These are phyloP conservation scores for Didymella exigua DNA, from an alignment of 2,329 filamentous ascomycete species.

Conservation along the genomic window DNA sequence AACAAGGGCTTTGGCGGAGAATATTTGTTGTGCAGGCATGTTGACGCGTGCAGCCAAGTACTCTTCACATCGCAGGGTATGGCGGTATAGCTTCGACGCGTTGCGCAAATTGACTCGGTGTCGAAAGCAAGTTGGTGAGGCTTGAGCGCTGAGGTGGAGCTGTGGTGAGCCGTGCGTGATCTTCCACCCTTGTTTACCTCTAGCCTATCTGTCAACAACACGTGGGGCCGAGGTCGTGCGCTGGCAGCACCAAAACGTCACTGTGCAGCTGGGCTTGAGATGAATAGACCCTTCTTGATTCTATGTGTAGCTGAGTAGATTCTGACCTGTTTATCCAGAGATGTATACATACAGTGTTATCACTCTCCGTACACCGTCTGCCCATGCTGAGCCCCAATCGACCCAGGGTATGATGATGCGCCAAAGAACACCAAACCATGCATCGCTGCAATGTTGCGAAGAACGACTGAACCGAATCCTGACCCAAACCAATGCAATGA, in stretches of 20 bases:
- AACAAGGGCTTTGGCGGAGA: conserved; percentile 41
- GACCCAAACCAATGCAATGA: neutral
- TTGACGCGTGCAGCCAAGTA: conserved; percentile 7
- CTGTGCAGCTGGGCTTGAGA: neutral
- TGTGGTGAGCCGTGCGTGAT: conserved; percentile 6
- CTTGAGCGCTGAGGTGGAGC: conserved; percentile 15
- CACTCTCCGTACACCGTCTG: conserved; percentile 5
- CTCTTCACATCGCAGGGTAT: conserved; percentile 11
- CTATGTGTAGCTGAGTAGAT: conserved; percentile 9
- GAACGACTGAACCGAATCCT: conserved; percentile 10
- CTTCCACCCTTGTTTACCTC: conserved; percentile 15
- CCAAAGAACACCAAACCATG: conserved; percentile 47
- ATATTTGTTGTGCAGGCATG: conserved; percentile 39
- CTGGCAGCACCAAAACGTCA: conserved; percentile 11
- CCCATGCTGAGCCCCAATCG: conserved; percentile 19
- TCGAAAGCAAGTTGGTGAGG: conserved; percentile 10
- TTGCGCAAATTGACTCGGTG: neutral
- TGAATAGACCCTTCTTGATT: neutral
- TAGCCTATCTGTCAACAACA: conserved; percentile 11
- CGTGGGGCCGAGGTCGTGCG: conserved; percentile 9
- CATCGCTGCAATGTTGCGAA: conserved; percentile 38
- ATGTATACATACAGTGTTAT: conserved; percentile 15
- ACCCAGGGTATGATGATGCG: conserved; percentile 38
- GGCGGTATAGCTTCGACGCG: neutral
- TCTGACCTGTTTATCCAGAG: conserved; percentile 10